Conservation (phyloP, 2,329 filamentous ascomycete genomes). For the Lojkania enalia region DNA sequence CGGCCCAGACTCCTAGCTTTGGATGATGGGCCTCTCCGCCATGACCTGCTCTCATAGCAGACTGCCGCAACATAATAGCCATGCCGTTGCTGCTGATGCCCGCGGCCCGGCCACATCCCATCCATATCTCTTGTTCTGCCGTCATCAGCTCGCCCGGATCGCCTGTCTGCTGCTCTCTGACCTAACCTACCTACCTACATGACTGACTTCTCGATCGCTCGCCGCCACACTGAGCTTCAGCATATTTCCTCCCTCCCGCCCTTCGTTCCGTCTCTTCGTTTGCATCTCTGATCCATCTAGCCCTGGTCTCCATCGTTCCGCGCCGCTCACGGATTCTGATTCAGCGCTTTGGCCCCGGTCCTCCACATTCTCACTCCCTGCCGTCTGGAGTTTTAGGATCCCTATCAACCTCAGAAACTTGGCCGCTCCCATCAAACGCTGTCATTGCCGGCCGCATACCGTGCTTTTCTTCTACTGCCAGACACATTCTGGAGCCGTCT, state of each 20-base stretch:
- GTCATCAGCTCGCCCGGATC: constrained; percentile 9
- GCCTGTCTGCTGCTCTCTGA: background rate
- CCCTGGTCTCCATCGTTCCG: constrained; percentile 18
- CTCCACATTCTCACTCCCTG: constrained; percentile 36
- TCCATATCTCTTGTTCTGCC: constrained; percentile 10
- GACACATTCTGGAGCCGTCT: constrained; percentile 27
- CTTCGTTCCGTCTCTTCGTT: constrained; percentile 22
- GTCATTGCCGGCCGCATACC: constrained; percentile 16
- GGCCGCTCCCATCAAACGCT: constrained; percentile 24
- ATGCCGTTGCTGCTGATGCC: constrained; percentile 28
- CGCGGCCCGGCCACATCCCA: constrained; percentile 7
- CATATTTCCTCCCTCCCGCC: constrained; percentile 13
- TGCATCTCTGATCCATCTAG: constrained; percentile 25
- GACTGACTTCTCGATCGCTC: constrained; percentile 7
- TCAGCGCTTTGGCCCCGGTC: constrained; percentile 40
- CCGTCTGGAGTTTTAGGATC: constrained; percentile 36
- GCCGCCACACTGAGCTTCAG: constrained; percentile 8
- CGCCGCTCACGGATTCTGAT: constrained; percentile 38
- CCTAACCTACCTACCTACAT: constrained; percentile 5
- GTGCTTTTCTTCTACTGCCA: constrained; percentile 23
- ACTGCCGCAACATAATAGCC: background rate
- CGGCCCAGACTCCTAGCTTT: constrained; percentile 13
- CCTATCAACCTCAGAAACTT: constrained; percentile 17
- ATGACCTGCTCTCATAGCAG: background rate
- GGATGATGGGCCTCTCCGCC: constrained; percentile 14